These are phyloP conservation scores for Trichosanthes truncata DNA, from an alignment of 306 rosid genomes.

Conservation along the genomic window DNA sequence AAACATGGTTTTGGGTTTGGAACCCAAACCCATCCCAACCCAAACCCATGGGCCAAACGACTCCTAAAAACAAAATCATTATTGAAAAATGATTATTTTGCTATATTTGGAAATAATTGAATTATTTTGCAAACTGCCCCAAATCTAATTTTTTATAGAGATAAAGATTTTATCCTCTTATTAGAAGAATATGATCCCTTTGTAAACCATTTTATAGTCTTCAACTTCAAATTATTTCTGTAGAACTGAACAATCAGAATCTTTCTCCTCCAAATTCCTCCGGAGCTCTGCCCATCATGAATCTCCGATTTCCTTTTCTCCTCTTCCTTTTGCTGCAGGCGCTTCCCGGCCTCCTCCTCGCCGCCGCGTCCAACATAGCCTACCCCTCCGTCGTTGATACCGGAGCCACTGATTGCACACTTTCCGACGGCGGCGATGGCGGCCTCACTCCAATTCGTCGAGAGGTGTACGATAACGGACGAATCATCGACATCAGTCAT, in stretches of 20 bases:
- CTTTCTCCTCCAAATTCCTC: neutral
- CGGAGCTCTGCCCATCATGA: neutral
- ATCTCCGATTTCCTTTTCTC: neutral
- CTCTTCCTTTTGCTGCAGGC: conserved; percentile 13
- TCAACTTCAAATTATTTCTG: neutral
- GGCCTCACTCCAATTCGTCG: conserved; percentile 43
- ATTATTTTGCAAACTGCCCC: too few relatives aligned
- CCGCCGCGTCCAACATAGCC: conserved; percentile 12
- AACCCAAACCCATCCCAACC: too few relatives aligned
- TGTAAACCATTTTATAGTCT: neutral
- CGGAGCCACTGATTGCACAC: conserved; percentile 20
- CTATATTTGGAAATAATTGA: too few relatives aligned
- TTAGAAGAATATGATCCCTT: neutral
- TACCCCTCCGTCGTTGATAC: conserved; percentile 41
- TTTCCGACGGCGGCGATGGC: conserved; percentile 8
- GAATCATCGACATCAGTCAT: conserved; percentile 53
- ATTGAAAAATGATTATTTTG: too few relatives aligned
- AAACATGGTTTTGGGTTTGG: too few relatives aligned
- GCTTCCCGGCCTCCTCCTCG: conserved; percentile 12
- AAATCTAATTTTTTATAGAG: too few relatives aligned
- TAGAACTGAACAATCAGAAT: neutral
- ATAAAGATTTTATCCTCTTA: too few relatives aligned
- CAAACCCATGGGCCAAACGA: too few relatives aligned
- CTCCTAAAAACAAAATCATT: too few relatives aligned
- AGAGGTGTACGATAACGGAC: conserved; percentile 45